These are phyloP conservation scores for Dysphania ambrosioides DNA, from an alignment of 148 eudicot species.

Conservation along the genomic window DNA sequence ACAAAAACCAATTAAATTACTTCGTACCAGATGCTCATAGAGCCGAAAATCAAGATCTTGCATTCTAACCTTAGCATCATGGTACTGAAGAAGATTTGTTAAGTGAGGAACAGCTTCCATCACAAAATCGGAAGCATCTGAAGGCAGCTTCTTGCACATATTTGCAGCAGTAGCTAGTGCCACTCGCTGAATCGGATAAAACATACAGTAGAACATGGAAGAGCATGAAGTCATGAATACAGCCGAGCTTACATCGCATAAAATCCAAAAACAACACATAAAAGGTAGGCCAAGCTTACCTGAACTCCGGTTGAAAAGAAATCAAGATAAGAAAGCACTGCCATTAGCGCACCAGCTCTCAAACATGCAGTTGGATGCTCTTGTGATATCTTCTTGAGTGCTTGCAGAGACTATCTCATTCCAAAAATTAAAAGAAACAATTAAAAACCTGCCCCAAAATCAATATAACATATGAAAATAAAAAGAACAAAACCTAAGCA, in stretches of 20 bases:
- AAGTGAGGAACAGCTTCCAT: conserved; percentile 99
- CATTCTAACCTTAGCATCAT: conserved; percentile 80
- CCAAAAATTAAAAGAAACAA: conserved; percentile 10
- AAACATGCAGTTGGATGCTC: conserved; percentile 98
- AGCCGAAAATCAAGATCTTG: background rate
- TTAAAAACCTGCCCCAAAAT: background rate
- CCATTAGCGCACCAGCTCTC: conserved; percentile 96
- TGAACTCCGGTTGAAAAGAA: conserved; percentile 98
- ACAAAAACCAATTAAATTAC: background rate
- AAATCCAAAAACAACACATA: background rate
- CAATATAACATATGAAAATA: background rate
- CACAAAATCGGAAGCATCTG: conserved; percentile 98
- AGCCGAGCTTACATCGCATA: background rate
- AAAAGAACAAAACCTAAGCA: background rate
- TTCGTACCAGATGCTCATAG: background rate
- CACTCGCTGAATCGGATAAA: conserved; percentile 58
- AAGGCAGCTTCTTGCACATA: conserved; percentile 96
- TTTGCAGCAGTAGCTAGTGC: conserved; percentile 97
- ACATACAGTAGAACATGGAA: background rate
- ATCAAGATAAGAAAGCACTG: conserved; percentile 96
- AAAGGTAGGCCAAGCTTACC: conserved; percentile 36
- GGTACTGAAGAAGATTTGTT: conserved; percentile 95
- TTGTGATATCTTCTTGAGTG: conserved; percentile 92
- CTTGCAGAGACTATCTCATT: conserved; percentile 81
- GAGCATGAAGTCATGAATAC: background rate